Evolutionary conservation across 108 stramenopile species (phyloP), one percentile per base, ranked within the genome.

Genomic region (Thalassiosira profunda): DNA sequence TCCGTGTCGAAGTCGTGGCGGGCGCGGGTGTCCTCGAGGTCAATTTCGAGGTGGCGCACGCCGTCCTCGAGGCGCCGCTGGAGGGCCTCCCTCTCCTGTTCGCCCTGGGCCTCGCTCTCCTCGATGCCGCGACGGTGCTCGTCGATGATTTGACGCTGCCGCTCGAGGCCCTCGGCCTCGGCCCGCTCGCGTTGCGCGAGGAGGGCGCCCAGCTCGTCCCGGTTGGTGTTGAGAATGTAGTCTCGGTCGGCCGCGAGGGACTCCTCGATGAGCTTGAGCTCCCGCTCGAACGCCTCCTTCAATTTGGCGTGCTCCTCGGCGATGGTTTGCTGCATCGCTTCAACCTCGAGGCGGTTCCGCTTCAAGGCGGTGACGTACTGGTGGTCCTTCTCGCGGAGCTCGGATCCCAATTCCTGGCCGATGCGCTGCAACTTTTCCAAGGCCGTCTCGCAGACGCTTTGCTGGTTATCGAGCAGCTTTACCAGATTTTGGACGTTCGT

Each of bases 301-400:
- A 78, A 25, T 20, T 65, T 34, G 9, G 14, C 5, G 42, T 78
- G 76, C 42, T 78, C 76, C 20, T 69, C 29, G 14, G 53, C 31
- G 10, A 78, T 70, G 17, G 63, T 53, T 26, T 61, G 3, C 35
- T 78, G 63, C 42, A 78, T 41, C 26, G 4, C 8, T 24, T 70
- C 76, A 49, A 78, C 37, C 28, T 78, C 76, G 14, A 45, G 56
- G 4, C 68, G 56, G 23, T 78, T 78, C 41, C 41, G 58, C 45
- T 64, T 78, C 57, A 78, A 36, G 3, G 76, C 63, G 59, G 62
- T 59, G 43, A 78, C 68, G 49, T 76, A 76, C 49, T 76, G 67
- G 53, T 69, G 67, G 58, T 76, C 75, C 60, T 76, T 67, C 36
- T 68, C 48, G 0, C 75, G 56, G 23, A 76, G 52, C 36, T 68